Evolutionary conservation across 768 basidiomycete genomes (phyloP), one percentile per base, ranked within the genome.

Genomic region (Russula lepida): DNA sequence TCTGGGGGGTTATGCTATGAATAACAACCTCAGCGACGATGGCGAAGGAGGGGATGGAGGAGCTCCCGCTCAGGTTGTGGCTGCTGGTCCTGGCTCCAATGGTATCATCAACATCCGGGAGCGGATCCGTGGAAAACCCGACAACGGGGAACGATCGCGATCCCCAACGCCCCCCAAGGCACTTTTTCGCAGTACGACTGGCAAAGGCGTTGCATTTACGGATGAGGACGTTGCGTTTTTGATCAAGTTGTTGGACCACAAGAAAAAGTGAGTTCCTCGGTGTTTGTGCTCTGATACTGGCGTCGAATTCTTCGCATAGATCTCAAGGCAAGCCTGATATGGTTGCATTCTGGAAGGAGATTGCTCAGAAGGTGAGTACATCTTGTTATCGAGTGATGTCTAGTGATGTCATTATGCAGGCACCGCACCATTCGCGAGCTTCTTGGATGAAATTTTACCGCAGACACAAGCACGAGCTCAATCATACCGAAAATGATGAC

Each of bases 361-460:
- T 89, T 8, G 86, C 86, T 2, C 68, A 72, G 15, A 88, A 84
- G 81, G 89, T 80, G 21, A 49, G 37, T 25, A 66, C 62, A 69
- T 64, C 25, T 13, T 32, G 58, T 74, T 37, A 54, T 30, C 23
- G 9, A 33, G 8, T 12, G 28, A 48, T 27, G 15, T 30, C 44
- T 17, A 23, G 15, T 44, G 51, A 35, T 55, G 33, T 49, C 55
- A 11, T 44, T 17, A 28, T 39, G 28, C 48, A 89, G 87, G 90
- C 90, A 0, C 91, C 91, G 0, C 91, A 93, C 72, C 91, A 93
- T 69, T 92, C 91, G 27, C 84, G 89, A 39, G 91, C 91, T 50
- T 93, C 91, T 6, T 93, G 91, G 91, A 91, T 93, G 89, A 93
- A 93, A 73, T 93, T 85, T 72, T 93, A 89, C 83, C 81, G 91